These are phyloP conservation scores for Jasminum sambac DNA, from an alignment of 257 asterid genomes.

Conservation along the genomic window DNA sequence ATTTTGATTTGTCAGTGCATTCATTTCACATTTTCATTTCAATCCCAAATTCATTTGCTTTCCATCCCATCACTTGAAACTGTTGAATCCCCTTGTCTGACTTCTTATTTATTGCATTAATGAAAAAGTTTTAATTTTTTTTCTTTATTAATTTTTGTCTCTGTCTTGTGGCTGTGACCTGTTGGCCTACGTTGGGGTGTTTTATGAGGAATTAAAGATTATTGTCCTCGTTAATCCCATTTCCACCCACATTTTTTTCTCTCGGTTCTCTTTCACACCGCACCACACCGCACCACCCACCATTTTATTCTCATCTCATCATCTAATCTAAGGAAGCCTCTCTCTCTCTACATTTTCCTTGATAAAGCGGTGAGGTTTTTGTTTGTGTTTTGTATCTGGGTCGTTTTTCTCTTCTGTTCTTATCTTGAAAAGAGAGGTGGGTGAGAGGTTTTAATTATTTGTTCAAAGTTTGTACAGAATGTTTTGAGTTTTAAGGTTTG, in stretches of 20 bases:
- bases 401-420: constrained; percentile 4
- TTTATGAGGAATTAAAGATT: constrained; percentile 42
- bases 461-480: constrained; percentile 19
- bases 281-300: constrained; percentile 46
- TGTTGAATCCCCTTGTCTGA: constrained; percentile 27
- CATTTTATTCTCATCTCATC: constrained; percentile 36
- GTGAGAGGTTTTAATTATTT: constrained; percentile 23
- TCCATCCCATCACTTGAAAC: constrained; percentile 25
- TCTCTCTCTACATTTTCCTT: constrained; percentile 18
- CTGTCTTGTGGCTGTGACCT: constrained; percentile 30
- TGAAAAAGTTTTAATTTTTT: constrained; percentile 5
- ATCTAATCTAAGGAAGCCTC: constrained; percentile 24
- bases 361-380: constrained; percentile 42
- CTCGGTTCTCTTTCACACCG: constrained; percentile 31
- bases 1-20: constrained; percentile 4
- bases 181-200: constrained; percentile 30
- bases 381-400: constrained; percentile 29
- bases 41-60: constrained; percentile 13
- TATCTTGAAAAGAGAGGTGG: constrained; percentile 32
- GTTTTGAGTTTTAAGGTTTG: constrained; percentile 26
- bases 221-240: constrained; percentile 45
- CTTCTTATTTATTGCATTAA: constrained; percentile 28
- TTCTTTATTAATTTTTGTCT: neutral
- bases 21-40: constrained; percentile 11
- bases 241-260: constrained; percentile 31